Percentiles rank a stretch among this genome's conserved stretches.
phyloP scores from a whole-genome alignment of 176 grass and related monocot genomes.

The Aegilops bicornis region DNA sequence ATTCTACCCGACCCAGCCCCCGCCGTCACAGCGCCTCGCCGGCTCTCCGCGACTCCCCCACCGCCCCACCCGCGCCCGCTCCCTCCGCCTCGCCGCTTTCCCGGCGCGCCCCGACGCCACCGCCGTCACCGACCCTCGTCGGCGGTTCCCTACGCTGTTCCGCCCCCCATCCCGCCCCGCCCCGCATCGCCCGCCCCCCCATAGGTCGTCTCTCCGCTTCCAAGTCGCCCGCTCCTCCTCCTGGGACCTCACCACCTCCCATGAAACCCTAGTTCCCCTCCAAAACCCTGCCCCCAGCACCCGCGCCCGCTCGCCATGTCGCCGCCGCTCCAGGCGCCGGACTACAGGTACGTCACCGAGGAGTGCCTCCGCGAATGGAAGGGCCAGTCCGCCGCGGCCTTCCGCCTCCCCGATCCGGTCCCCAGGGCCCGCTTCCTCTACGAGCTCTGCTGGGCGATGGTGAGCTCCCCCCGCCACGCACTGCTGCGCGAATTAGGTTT shows the following conservation, averaged over 20 bases:
- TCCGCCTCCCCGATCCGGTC: slow-evolving; percentile 74
- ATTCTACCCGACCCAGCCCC: background rate
- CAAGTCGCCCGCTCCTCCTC: background rate
- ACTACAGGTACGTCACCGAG: slow-evolving; percentile 69
- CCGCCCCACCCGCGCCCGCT: background rate
- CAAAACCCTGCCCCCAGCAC: slow-evolving; percentile 12
- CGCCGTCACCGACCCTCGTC: background rate
- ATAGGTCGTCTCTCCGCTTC: background rate
- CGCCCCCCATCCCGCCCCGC: too few species aligned
- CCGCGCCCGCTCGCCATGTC: slow-evolving; percentile 33
- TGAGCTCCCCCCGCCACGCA: slow-evolving; percentile 11
- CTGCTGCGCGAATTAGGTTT: background rate
- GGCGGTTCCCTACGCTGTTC: too few species aligned
- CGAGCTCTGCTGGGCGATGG: slow-evolving; percentile 95
- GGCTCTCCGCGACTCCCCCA: background rate
- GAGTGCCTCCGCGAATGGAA: slow-evolving; percentile 96
- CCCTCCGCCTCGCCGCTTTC: background rate
- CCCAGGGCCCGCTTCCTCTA: slow-evolving; percentile 92
- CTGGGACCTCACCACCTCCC: slow-evolving; percentile 14
- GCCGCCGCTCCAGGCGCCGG: slow-evolving; percentile 49
- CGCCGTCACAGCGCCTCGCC: background rate
- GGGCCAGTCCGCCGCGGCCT: slow-evolving; percentile 53
- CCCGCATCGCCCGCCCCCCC: too few species aligned
- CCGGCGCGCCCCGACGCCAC: too few species aligned
- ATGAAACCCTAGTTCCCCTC: slow-evolving; percentile 50